Percentiles rank a stretch among this genome's conserved stretches.
These are phyloP conservation scores for Penicillium maclennaniae DNA, from an alignment of 495 filamentous ascomycete genomes.

Conservation along the genomic window DNA sequence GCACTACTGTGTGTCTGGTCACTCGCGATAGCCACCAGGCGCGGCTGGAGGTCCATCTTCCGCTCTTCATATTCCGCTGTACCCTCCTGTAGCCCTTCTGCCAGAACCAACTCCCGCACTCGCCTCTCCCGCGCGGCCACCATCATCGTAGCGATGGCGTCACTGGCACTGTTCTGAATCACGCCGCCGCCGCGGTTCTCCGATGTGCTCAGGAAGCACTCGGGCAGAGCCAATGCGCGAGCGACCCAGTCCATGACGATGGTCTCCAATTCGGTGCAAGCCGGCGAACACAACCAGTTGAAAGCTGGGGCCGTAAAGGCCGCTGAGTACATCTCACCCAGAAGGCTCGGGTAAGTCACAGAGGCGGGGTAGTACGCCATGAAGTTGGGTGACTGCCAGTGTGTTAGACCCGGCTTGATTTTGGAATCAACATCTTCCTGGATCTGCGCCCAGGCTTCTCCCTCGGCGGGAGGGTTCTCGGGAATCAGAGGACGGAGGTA, in stretches of 20 bases:
- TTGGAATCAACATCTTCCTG: constrained; percentile 81
- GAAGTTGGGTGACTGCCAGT: constrained; percentile 96
- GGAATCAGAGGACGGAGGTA: constrained; percentile 83
- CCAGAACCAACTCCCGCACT: constrained; percentile 53
- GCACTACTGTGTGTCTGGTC: constrained; percentile 77
- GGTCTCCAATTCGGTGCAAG: constrained; percentile 94
- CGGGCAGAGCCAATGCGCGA: constrained; percentile 65
- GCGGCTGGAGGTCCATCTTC: constrained; percentile 59
- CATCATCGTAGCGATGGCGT: constrained; percentile 82
- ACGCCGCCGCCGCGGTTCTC: constrained; percentile 79
- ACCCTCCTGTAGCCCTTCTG: constrained; percentile 48
- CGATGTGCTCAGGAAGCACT: constrained; percentile 71
- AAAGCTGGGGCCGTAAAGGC: constrained; percentile 89
- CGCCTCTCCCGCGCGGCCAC: constrained; percentile 82
- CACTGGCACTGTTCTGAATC: constrained; percentile 90
- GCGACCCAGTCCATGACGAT: constrained; percentile 92
- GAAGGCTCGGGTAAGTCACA: constrained; percentile 78
- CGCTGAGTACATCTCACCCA: constrained; percentile 89
- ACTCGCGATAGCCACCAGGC: constrained; percentile 77
- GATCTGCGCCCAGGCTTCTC: constrained; percentile 76
- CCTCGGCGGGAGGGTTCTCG: constrained; percentile 61
- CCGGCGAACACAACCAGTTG: constrained; percentile 96
- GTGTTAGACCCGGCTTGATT: constrained; percentile 91
- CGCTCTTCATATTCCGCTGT: constrained; percentile 49
- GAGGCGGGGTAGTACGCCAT: constrained; percentile 92